Conservation (phyloP, 2,329 filamentous ascomycete genomes). For the Pseudopyrenochaeta lycopersici region DNA sequence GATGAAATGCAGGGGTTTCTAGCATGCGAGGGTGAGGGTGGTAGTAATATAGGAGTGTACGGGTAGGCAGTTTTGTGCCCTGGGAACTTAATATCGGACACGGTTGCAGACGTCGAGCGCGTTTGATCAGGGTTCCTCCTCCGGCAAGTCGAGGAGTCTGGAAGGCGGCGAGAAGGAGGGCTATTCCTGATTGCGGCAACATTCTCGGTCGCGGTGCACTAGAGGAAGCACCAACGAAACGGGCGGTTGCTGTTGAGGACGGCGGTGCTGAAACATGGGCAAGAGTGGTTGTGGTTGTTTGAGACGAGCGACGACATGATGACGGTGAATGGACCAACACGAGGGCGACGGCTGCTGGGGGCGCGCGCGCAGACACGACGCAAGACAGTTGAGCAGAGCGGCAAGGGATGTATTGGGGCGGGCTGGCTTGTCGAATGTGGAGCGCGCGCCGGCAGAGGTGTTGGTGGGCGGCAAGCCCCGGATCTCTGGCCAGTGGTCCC, state of each 20-base stretch:
- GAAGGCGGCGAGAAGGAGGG: too few relatives aligned
- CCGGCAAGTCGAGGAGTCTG: conserved; percentile 24
- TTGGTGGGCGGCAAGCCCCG: neutral
- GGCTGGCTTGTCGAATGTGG: conserved; percentile 2
- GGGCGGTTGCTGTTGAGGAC: neutral
- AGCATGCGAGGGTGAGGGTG: too few relatives aligned
- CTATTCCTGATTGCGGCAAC: too few relatives aligned
- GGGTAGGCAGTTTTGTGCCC: too few relatives aligned
- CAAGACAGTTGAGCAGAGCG: conserved; percentile 21
- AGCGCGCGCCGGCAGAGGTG: conserved; percentile 1
- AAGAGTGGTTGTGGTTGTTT: neutral
- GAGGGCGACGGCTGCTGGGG: neutral
- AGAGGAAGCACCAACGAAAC: too few relatives aligned
- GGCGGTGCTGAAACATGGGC: neutral
- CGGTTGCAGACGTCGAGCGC: too few relatives aligned
- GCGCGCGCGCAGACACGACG: too few relatives aligned
- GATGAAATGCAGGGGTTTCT: too few relatives aligned
- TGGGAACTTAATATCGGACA: too few relatives aligned
- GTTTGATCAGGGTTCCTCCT: too few relatives aligned
- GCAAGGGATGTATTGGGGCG: conserved; percentile 9
- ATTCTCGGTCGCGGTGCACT: too few relatives aligned
- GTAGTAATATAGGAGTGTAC: too few relatives aligned
- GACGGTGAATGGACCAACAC: neutral
- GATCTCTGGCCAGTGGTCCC: neutral
- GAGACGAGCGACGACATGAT: conserved; percentile 5